A percentile compares a stretch with the other conserved stretches of the same genome.
phyloP scores from a whole-genome alignment of 2,329 filamentous ascomycete genomes.

The Colletotrichum truncatum region DNA sequence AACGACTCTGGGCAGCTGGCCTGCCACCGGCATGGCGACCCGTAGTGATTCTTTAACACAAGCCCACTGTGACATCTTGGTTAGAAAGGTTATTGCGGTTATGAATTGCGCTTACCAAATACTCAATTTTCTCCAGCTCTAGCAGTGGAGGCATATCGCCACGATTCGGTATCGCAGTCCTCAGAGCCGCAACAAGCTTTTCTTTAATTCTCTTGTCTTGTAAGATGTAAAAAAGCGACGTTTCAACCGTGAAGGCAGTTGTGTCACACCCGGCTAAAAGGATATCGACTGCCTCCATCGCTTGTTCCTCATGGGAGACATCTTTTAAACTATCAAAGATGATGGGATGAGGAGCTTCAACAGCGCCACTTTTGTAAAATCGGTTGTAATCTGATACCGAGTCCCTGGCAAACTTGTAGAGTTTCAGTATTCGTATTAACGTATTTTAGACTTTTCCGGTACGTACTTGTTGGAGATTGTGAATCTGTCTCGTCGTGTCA shows the following conservation, averaged over 20 bases:
- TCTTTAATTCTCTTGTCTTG: not conserved
- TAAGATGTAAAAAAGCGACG: not conserved
- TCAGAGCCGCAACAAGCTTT: not conserved
- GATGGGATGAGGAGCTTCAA: not conserved
- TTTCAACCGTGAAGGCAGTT: not conserved
- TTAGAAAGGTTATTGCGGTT: too few relatives aligned
- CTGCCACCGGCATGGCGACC: not conserved
- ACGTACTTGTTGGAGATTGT: too few relatives aligned
- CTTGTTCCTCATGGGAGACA: not conserved
- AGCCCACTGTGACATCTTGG: not conserved
- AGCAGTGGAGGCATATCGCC: not conserved
- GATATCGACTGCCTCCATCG: not conserved
- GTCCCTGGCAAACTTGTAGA: too few relatives aligned
- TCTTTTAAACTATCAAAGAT: not conserved
- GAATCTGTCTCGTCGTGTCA: too few relatives aligned
- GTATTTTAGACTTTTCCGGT: too few relatives aligned
- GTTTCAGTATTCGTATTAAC: too few relatives aligned
- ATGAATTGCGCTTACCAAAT: not conserved
- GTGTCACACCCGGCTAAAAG: constrained; percentile 5
- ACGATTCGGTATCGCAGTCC: not conserved
- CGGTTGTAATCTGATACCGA: too few relatives aligned
- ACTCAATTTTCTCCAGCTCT: not conserved
- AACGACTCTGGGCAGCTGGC: not conserved
- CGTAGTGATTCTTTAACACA: constrained; percentile 9
- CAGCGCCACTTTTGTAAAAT: too few relatives aligned